Evolutionary conservation across 257 asterid species (phyloP).

Genomic region (Osmanthus fragrans): DNA sequence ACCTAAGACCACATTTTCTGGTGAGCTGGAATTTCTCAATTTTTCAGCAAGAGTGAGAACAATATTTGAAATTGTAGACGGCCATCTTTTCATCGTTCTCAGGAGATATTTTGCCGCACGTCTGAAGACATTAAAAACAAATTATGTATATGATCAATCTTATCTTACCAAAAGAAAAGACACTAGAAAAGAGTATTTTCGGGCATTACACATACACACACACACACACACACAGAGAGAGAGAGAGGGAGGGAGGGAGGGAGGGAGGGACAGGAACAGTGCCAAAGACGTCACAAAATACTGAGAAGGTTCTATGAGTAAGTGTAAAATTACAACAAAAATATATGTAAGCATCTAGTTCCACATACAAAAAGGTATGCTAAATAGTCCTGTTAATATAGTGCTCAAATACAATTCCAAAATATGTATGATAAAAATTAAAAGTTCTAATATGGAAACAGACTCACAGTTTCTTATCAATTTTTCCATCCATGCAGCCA

Average conservation of each 20-base stretch:
- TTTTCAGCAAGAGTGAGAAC: slow-evolving; percentile 70
- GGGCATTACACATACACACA: slow-evolving; percentile 13
- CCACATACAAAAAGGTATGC: not conserved
- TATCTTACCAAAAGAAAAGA: slow-evolving; percentile 25
- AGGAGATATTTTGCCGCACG: slow-evolving; percentile 78
- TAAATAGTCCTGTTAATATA: not conserved
- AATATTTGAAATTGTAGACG: slow-evolving; percentile 82
- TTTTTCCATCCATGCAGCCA: not conserved
- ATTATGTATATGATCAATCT: slow-evolving; percentile 17
- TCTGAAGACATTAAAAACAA: slow-evolving; percentile 43
- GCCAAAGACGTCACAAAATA: not conserved
- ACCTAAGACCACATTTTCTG: slow-evolving; percentile 91
- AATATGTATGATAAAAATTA: not conserved
- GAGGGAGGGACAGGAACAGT: not conserved
- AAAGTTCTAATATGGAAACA: not conserved
- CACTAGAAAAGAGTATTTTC: not conserved
- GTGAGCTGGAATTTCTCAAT: slow-evolving; percentile 62
- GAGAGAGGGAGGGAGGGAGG: too few species aligned
- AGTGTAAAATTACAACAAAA: not conserved
- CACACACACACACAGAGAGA: too few species aligned
- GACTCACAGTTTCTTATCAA: not conserved
- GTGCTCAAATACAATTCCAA: slow-evolving; percentile 5
- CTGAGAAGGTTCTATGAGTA: slow-evolving; percentile 2
- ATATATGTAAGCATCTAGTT: slow-evolving; percentile 9
- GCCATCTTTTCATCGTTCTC: slow-evolving; percentile 97